Conservation (phyloP, 495 filamentous ascomycete genomes). For the Filosporella fistucella region DNA sequence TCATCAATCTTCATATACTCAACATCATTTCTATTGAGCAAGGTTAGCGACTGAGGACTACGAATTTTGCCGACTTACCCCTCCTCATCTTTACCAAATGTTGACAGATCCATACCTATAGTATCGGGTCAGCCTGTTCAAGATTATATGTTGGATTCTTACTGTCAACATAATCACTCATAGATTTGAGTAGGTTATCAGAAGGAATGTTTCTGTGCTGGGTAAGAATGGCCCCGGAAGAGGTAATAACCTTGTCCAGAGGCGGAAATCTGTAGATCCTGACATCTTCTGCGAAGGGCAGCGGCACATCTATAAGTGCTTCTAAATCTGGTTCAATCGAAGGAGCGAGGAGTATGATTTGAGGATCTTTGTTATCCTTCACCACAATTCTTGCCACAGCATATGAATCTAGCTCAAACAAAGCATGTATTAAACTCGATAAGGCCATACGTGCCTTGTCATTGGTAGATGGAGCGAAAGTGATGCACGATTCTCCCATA, state of each 20-base stretch:
- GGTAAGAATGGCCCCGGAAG: slow-evolving; percentile 78
- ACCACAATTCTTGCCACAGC: slow-evolving; percentile 81
- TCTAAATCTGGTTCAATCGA: slow-evolving; percentile 79
- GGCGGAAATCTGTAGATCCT: slow-evolving; percentile 87
- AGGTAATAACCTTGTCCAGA: slow-evolving; percentile 79
- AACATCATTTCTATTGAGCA: slow-evolving; percentile 45
- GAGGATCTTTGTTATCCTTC: slow-evolving; percentile 73
- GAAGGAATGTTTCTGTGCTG: slow-evolving; percentile 85
- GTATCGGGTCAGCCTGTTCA: too few species aligned
- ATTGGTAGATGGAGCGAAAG: slow-evolving; percentile 69
- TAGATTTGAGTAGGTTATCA: slow-evolving; percentile 66
- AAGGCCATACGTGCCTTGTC: slow-evolving; percentile 74
- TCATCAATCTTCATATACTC: slow-evolving; percentile 81
- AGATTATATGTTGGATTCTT: too few species aligned
- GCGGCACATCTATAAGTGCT: slow-evolving; percentile 82
- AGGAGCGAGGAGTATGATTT: slow-evolving; percentile 77
- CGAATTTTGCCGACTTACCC: slow-evolving; percentile 44
- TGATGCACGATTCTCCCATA: slow-evolving; percentile 71
- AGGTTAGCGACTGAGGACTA: slow-evolving; percentile 33
- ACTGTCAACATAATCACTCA: slow-evolving; percentile 89
- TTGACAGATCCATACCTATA: slow-evolving; percentile 89
- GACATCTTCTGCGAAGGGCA: slow-evolving; percentile 94
- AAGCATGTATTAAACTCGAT: slow-evolving; percentile 84
- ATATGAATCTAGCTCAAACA: slow-evolving; percentile 81
- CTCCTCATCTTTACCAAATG: slow-evolving; percentile 54